Base-by-base conservation (phyloP, 192 early-diverging fungal genomes). In the Backusella macrospora region DNA sequence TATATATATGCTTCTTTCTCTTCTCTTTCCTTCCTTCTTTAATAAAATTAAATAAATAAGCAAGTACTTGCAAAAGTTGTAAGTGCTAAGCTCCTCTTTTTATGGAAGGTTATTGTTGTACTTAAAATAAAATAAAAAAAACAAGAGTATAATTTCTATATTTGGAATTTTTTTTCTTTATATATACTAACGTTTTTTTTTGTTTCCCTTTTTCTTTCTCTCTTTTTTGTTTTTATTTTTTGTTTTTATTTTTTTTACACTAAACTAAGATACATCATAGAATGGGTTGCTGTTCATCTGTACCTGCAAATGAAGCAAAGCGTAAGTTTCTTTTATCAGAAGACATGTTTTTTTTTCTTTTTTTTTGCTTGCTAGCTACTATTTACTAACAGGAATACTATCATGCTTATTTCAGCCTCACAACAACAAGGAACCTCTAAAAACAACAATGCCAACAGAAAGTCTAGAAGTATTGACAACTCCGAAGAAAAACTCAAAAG, bases 211-310 rank as follows among this genome's bases (percentile, higher is more conserved):
- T 23, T 4, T 59, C 26, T 59, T 59, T 9, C 0, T 59, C 13
- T 59, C 26, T 15, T 21, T 21, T 23, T 5, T 23, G 3, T 42
- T 55, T 55, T 55, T 21, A n/a, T n/a, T 21, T 13, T 45, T 55
- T 55, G 10, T 49, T 21, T 21, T 21, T 18, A 16, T 15, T 21
- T 21, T 23, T 5, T 23, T 4, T 23, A 26, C 21, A 59, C 12
- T 59, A 13, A 59, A 23, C 0, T 18, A 49, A 59, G 21, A 13
- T 26, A 26, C 26, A 59, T 26, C 3, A 12, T 4, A 59, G 9
- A 59, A 59, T 59, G 52, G 52, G 52, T 14, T 59, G 52, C 21
- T 59, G 52, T 59, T 59, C 52, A 59, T 59, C 52, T 9, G 26
- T 23, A 5, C 52, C 21, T 59, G 52, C 23, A 59, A 59, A 23